Evolutionary conservation across 768 basidiomycete genomes (phyloP).

Genomic region (Hericium alpestre): DNA sequence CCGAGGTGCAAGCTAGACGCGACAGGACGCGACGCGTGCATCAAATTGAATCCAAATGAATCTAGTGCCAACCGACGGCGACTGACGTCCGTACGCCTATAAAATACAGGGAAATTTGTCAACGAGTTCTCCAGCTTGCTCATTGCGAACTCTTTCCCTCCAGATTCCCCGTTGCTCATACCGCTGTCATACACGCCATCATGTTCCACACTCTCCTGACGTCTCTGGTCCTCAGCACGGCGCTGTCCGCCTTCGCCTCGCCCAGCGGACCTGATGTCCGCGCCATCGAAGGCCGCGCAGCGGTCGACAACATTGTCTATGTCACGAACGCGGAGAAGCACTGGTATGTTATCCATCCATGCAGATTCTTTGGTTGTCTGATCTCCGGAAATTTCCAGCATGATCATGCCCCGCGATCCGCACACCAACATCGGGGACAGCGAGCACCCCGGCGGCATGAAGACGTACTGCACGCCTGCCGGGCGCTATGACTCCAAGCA

Average conservation of each 20-base stretch:
- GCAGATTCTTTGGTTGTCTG: not conserved
- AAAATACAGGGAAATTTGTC: no score
- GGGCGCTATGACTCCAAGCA: constrained; percentile 31
- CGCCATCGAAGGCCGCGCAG: not conserved
- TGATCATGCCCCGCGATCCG: constrained; percentile 24
- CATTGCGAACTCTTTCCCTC: not conserved
- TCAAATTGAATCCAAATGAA: no score
- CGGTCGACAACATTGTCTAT: constrained; percentile 39
- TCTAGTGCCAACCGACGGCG: no score
- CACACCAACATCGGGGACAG: constrained; percentile 48
- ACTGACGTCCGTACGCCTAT: no score
- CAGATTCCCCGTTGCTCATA: not conserved
- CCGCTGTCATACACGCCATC: not conserved
- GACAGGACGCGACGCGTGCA: no score
- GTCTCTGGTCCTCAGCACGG: not conserved
- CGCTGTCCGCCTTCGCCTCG: constrained; percentile 1
- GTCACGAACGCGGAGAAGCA: constrained; percentile 31
- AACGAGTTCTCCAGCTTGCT: no score
- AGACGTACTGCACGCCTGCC: constrained; percentile 40
- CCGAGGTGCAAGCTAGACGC: no score
- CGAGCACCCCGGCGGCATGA: constrained; percentile 45
- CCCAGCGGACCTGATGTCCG: constrained; percentile 1
- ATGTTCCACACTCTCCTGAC: not conserved
- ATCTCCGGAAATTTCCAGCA: not conserved
- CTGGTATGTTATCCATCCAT: constrained; percentile 33